Base-by-base conservation (phyloP, 345 rosid species). In the Pistacia vera region DNA sequence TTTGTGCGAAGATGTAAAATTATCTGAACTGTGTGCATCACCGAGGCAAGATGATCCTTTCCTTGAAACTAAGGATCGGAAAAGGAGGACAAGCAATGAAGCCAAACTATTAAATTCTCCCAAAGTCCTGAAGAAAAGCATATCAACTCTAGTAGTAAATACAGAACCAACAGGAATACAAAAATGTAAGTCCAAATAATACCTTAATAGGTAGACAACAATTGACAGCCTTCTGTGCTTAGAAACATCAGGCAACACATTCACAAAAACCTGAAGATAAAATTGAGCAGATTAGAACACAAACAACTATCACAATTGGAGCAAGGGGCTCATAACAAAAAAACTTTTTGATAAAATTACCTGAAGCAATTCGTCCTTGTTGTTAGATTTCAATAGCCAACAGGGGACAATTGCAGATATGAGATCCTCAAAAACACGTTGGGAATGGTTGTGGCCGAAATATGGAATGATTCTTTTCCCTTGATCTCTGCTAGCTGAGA, bases 71-170 rank as follows among this genome's bases (percentile, higher is more conserved):
- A 92, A 71, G 10, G 93, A 93, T 58, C 30, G 88, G 77, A 93
- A 88, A 83, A 96, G 92, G 68, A 92, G 90, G 63, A 78, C 86
- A 81, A 92, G 88, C 79, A 96, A 85, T 18, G 98, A 78, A 77
- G 93, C 97, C 89, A 96, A 85, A 80, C 91, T 84, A 71, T 86
- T 83, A 70, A 60, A 81, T 83, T 93, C 97, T 77, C 99, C 98
- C 73, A 96, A 81, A 76, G 83, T 89, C 89, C 99, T 96, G 87
- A 75, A 73, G n/a, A 76, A 66, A 75, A 74, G 66, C 58, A 25
- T 71, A 44, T 55, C 68, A 71, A 69, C 58, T 63, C 51, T 75
- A 73, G 60, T 22, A 59, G 64, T 77, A 49, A 41, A 33, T 73
- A 18, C 66, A 77, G 54, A 38, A 70, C 30, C 62, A 63, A 62